Percentiles rank a stretch among this genome's conserved stretches.
Evolutionary conservation across 768 basidiomycete genomes (phyloP).

Genomic region (Hygrophorus pudorinus): DNA sequence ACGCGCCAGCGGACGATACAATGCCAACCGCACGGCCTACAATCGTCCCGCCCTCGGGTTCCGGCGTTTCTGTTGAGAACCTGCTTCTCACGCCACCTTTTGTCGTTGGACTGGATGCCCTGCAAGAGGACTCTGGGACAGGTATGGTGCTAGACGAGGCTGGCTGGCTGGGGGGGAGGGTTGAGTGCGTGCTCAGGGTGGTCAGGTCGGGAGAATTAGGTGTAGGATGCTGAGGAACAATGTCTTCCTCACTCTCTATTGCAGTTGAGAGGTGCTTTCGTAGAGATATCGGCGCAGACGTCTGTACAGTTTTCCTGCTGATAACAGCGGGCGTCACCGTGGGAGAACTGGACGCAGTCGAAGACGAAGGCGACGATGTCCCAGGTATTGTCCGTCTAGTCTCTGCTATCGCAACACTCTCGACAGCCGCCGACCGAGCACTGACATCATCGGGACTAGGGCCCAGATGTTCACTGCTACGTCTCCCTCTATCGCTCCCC

Average conservation of each 20-base stretch:
- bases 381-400: neutral
- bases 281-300: no score
- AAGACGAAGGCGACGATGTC: no score
- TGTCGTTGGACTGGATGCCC: no score
- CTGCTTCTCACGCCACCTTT: no score
- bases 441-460: slow-evolving; percentile 5
- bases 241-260: no score
- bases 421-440: neutral
- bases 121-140: no score
- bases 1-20: slow-evolving; percentile 50
- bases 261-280: no score
- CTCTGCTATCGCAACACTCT: neutral
- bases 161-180: slow-evolving; percentile 2
- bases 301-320: neutral
- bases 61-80: no score
- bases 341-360: neutral
- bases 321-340: neutral
- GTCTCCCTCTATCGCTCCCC: slow-evolving; percentile 18
- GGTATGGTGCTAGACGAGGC: neutral
- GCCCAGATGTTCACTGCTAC: slow-evolving; percentile 10
- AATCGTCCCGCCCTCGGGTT: slow-evolving; percentile 38
- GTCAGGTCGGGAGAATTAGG: no score
- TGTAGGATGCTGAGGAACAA: no score
- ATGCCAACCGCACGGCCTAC: slow-evolving; percentile 54
- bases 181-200: neutral